phyloP scores from a whole-genome alignment of 2,329 filamentous ascomycete species.

The Botrytis elliptica region DNA sequence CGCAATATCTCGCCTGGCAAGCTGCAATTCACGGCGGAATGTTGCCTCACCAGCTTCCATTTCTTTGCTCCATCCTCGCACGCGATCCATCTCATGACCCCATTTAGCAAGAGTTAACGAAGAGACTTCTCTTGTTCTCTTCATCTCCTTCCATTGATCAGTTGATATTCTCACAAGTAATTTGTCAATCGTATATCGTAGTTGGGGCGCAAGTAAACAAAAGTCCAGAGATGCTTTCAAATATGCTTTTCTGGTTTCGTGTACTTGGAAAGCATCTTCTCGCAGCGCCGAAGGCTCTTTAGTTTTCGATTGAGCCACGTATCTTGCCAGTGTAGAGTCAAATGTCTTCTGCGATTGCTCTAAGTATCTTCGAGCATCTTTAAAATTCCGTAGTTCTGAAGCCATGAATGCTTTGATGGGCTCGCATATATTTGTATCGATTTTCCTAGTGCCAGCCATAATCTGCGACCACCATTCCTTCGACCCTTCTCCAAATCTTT shows the following conservation, averaged over 20 bases:
- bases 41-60: conserved; percentile 86
- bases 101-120: conserved; percentile 62
- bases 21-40: conserved; percentile 78
- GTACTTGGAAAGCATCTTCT: conserved; percentile 93
- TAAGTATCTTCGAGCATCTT: conserved; percentile 73
- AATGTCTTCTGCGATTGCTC: conserved; percentile 82
- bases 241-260: conserved; percentile 88
- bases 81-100: conserved; percentile 81
- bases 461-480: conserved; percentile 84
- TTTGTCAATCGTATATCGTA: conserved; percentile 81
- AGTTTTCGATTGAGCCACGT: conserved; percentile 81
- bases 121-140: conserved; percentile 64
- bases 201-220: conserved; percentile 80
- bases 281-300: conserved; percentile 89
- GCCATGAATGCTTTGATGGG: conserved; percentile 77
- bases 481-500: conserved; percentile 79
- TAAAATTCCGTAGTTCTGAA: conserved; percentile 80
- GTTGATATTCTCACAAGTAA: conserved; percentile 80
- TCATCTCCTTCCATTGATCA: conserved; percentile 88
- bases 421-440: conserved; percentile 75
- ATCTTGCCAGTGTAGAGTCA: conserved; percentile 77
- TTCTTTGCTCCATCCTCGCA: conserved; percentile 89
- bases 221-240: conserved; percentile 92
- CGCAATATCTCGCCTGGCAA: conserved; percentile 78
- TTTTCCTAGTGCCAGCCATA: conserved; percentile 69